A percentile compares a stretch with the other conserved stretches of the same genome.
phyloP scores from a whole-genome alignment of 2,329 filamentous ascomycete species.

The Chrysoporthe deuterocubensis region DNA sequence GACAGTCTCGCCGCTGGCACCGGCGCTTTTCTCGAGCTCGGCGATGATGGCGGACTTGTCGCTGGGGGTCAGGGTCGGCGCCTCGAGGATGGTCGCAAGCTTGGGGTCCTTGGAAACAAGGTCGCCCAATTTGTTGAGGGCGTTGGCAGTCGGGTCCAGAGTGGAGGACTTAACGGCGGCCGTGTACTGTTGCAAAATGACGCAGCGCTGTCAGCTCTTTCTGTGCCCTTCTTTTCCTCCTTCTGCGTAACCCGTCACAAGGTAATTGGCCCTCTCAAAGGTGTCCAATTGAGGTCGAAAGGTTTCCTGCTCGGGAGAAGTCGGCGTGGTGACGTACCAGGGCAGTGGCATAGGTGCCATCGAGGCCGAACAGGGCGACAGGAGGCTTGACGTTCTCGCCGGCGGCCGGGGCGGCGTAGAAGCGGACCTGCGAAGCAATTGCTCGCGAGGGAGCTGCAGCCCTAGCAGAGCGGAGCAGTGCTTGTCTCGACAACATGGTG shows the following conservation, averaged over 20 bases:
- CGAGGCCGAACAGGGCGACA: conserved; percentile 89
- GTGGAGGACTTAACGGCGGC: conserved; percentile 85
- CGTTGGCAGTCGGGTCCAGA: conserved; percentile 84
- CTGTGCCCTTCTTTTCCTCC: conserved; percentile 18
- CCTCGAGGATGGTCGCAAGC: conserved; percentile 73
- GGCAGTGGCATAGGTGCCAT: conserved; percentile 97
- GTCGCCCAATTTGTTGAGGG: conserved; percentile 71
- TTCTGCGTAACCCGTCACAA: background rate
- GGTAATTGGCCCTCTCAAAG: conserved; percentile 1
- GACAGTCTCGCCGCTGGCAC: conserved; percentile 75
- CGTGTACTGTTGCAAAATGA: conserved; percentile 75
- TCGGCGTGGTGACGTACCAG: conserved; percentile 69
- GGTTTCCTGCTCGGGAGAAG: conserved; percentile 22
- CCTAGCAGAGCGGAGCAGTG: conserved; percentile 58
- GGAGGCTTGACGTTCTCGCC: conserved; percentile 77
- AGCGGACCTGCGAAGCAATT: conserved; percentile 69
- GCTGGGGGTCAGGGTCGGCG: conserved; percentile 74
- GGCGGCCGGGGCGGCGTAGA: conserved; percentile 72
- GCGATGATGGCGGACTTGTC: conserved; percentile 88
- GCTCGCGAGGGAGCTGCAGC: conserved; percentile 62
- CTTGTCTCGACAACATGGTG: conserved; percentile 65
- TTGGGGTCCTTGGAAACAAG: conserved; percentile 83
- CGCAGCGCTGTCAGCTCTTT: conserved; percentile 40
- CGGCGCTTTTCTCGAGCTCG: conserved; percentile 85
- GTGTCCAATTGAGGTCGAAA: background rate